These are phyloP conservation scores for Porogramme epimiltina DNA, from an alignment of 1,284 basidiomycete genomes.

Conservation along the genomic window DNA sequence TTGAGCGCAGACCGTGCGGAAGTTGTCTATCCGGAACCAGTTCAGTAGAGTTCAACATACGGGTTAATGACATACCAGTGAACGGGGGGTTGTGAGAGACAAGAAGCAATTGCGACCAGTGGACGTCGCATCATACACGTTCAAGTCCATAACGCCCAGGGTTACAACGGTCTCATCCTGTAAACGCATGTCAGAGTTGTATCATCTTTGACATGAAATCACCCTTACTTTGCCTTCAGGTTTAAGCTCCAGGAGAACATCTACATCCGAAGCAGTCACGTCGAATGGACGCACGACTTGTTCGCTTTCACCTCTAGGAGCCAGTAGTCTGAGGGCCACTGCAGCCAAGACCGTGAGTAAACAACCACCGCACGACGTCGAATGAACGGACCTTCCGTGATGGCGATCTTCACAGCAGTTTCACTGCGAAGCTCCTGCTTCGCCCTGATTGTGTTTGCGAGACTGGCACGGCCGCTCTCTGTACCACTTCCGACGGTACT, in stretches of 20 bases:
- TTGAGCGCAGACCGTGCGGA: conserved; percentile 58
- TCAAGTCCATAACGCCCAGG: conserved; percentile 63
- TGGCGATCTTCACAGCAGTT: conserved; percentile 50
- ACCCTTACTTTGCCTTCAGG: conserved; percentile 65
- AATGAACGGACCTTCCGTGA: conserved; percentile 58
- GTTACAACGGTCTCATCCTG: conserved; percentile 75
- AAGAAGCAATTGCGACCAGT: conserved; percentile 45
- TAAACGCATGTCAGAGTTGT: not conserved
- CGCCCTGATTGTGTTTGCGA: conserved; percentile 28
- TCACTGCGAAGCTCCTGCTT: conserved; percentile 36
- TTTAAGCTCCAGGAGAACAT: conserved; percentile 66
- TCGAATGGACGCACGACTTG: conserved; percentile 50
- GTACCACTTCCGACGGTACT: conserved; percentile 45
- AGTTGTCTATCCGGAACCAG: conserved; percentile 38
- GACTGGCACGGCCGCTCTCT: conserved; percentile 33
- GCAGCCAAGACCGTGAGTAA: not conserved
- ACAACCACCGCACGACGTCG: not conserved
- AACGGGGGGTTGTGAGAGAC: conserved; percentile 50
- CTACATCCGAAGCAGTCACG: conserved; percentile 62
- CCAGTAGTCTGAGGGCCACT: conserved; percentile 47
- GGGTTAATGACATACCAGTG: conserved; percentile 45
- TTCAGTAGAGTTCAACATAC: not conserved
- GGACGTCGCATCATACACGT: conserved; percentile 47
- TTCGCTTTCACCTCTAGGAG: conserved; percentile 37
- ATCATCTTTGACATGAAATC: not conserved